phyloP scores from a whole-genome alignment of 2,329 filamentous ascomycete genomes.

The Phialemonium atrogriseum region DNA sequence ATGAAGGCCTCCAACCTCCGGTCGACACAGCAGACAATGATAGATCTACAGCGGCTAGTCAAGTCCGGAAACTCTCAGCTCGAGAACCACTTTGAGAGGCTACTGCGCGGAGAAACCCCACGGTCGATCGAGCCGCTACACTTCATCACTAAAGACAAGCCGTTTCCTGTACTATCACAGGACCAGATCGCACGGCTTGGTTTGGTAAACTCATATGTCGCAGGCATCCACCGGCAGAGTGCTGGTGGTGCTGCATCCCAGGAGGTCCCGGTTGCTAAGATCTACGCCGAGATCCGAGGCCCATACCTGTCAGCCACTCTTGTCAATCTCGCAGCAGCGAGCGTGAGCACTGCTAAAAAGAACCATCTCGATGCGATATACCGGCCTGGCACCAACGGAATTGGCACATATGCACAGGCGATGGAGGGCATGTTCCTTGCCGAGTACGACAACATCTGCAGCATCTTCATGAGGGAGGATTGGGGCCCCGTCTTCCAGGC shows the following conservation, averaged over 20 bases:
- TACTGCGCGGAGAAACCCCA: slow-evolving; percentile 68
- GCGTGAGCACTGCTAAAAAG: slow-evolving; percentile 73
- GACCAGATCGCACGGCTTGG: slow-evolving; percentile 69
- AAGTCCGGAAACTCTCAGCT: slow-evolving; percentile 74
- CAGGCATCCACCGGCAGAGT: slow-evolving; percentile 46
- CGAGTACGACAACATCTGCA: slow-evolving; percentile 86
- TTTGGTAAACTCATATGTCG: slow-evolving; percentile 72
- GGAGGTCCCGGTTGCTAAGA: slow-evolving; percentile 66
- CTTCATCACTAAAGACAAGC: slow-evolving; percentile 80
- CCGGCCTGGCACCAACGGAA: slow-evolving; percentile 79
- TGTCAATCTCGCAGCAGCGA: slow-evolving; percentile 80
- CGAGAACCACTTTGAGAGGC: slow-evolving; percentile 73
- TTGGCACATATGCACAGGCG: slow-evolving; percentile 78
- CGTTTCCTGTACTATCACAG: slow-evolving; percentile 73
- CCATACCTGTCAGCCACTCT: slow-evolving; percentile 78
- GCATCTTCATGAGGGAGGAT: slow-evolving; percentile 77
- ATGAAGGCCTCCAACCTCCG: slow-evolving; percentile 86
- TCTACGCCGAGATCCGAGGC: slow-evolving; percentile 80
- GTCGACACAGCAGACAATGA: slow-evolving; percentile 82
- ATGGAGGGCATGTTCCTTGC: slow-evolving; percentile 81
- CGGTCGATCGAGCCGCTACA: slow-evolving; percentile 80
- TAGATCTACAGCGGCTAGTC: slow-evolving; percentile 69
- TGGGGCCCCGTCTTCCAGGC: slow-evolving; percentile 72
- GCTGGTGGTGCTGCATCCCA: slow-evolving; percentile 32
- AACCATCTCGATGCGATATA: slow-evolving; percentile 79